Evolutionary conservation across 768 basidiomycete species (phyloP).

Genomic region (Tricholoma bakamatsutake): DNA sequence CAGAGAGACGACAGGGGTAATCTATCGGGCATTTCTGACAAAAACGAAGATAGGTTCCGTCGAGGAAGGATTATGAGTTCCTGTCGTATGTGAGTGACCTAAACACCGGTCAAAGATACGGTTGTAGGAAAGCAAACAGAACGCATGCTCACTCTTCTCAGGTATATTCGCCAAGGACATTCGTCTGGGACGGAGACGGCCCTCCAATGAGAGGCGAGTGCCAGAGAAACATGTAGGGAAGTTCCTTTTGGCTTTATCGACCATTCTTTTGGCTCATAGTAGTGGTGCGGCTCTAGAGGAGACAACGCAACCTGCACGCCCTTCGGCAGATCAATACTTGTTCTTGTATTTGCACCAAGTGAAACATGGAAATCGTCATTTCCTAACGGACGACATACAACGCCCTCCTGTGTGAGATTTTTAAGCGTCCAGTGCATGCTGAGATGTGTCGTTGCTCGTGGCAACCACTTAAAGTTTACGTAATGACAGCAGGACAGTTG

Average conservation of each 20-base stretch:
- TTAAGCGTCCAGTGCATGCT: conserved; percentile 4
- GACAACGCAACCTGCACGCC: not conserved
- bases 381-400: not conserved
- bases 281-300: not conserved
- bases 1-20: conserved; percentile 66
- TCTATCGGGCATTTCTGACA: conserved; percentile 57
- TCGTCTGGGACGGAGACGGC: conserved; percentile 32
- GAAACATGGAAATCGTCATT: not conserved
- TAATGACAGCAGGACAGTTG: not conserved
- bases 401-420: conserved; percentile 2
- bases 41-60: conserved; percentile 51
- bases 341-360: not conserved
- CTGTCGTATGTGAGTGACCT: conserved; percentile 42
- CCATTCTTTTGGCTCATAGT: conserved; percentile 16
- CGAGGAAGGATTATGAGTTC: conserved; percentile 53
- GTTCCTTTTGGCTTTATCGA: conserved; percentile 19
- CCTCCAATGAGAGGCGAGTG: conserved; percentile 39
- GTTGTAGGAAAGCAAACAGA: not conserved
- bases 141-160: conserved; percentile 38
- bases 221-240: conserved; percentile 24
- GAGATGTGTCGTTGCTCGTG: not conserved
- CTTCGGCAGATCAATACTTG: not conserved
- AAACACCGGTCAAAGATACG: not conserved
- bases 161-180: conserved; percentile 56
- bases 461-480: not conserved